Evolutionary conservation across 176 grass and related monocot genomes (phyloP), one percentile per base, ranked within the genome.

Genomic region (Phoenix dactylifera): DNA sequence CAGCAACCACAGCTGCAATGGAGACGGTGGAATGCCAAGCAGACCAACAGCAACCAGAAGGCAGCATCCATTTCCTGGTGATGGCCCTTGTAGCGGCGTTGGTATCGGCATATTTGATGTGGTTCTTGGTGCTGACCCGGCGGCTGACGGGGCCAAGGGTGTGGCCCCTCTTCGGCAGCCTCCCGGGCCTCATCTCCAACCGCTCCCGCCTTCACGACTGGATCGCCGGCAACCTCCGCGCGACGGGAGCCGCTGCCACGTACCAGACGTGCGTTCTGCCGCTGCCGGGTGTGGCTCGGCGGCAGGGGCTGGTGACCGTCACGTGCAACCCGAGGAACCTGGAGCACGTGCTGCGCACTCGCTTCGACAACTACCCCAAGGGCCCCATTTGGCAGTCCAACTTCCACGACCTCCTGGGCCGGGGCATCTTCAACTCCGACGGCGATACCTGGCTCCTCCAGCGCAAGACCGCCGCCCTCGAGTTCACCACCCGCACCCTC

Each of bases 361-460:
- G 91, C 65, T 96, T 96, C 68, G 83, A 96, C 35, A 96, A 96
- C 77, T 96, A 96, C 26, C 92, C 92, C 48, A 96, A 96, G 80
- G 92, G 92, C 22, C 87, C 92, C 56, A 79, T 74, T 80, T 85
- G 83, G 86, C 92, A 96, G 68, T 68, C 92, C 28, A 81, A 80
- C 44, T 96, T 96, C 75, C 92, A 87, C 63, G 87, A 96, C 69
- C 83, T 96, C n/a, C 78, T 96, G 3, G 87, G 92, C n/a, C 83
- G 80, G 74, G 87, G 92, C 63, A 90, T 96, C 74, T 96, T 96
- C 83, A 96, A 96, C 72, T 96, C 86, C 68, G 91, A 95, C 73
- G 86, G 91, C 49, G 91, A 90, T 25, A 87, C 91, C 67, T 95
- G 91, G 91, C 74, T 96, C 68, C 78, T 96, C 18, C 92, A 96